Percentiles rank a stretch among this genome's conserved stretches.
phyloP scores from a whole-genome alignment of 116 monocot genomes.

The Papilionanthe hybrid region DNA sequence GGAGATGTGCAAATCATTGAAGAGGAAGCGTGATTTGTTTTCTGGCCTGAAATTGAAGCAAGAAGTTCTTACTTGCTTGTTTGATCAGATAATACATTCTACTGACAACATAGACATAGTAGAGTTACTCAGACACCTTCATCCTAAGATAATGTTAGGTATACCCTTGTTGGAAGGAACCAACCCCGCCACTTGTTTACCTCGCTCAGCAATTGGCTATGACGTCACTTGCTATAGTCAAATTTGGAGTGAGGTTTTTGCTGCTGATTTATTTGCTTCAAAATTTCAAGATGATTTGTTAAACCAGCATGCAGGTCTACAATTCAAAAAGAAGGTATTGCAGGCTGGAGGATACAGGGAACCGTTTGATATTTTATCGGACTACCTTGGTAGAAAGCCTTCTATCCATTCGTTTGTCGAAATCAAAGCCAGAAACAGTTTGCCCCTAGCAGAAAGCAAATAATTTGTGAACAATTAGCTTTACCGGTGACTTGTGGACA shows the following conservation, averaged over 20 bases:
- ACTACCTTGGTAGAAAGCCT: conserved; percentile 84
- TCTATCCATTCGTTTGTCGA: conserved; percentile 57
- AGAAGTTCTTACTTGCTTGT: conserved; percentile 75
- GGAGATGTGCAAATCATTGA: conserved; percentile 63
- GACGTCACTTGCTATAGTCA: conserved; percentile 87
- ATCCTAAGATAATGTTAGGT: conserved; percentile 95
- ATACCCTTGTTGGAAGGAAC: conserved; percentile 90
- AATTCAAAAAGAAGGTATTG: conserved; percentile 54
- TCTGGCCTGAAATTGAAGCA: conserved; percentile 86
- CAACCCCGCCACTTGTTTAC: conserved; percentile 76
- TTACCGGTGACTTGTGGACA: too few relatives aligned
- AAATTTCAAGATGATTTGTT: conserved; percentile 80
- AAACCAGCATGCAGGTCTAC: conserved; percentile 73
- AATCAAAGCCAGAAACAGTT: conserved; percentile 45
- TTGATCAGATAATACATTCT: conserved; percentile 92
- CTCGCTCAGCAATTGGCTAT: conserved; percentile 72
- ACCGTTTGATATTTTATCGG: conserved; percentile 49
- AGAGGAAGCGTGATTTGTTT: conserved; percentile 70
- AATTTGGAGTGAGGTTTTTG: conserved; percentile 87
- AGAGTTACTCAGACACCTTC: conserved; percentile 76
- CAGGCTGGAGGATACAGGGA: conserved; percentile 70
- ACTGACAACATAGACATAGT: conserved; percentile 73
- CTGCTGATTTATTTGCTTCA: conserved; percentile 73
- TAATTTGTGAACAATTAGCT: background rate
- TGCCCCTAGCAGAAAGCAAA: background rate